phyloP scores from a whole-genome alignment of 2,329 filamentous ascomycete genomes.

The Penicillium sp. region DNA sequence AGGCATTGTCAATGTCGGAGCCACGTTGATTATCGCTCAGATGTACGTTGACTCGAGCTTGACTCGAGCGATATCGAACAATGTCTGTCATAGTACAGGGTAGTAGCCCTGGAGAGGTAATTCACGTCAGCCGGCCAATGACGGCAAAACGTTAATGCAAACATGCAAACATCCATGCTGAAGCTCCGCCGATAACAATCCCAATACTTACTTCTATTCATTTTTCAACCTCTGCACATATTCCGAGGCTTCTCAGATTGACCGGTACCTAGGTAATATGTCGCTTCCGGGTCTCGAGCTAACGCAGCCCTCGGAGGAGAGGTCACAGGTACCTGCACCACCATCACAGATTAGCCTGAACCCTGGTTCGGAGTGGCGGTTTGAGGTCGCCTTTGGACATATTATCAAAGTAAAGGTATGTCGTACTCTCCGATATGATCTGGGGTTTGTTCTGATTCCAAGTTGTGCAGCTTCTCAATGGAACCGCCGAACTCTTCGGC shows the following conservation, averaged over 20 bases:
- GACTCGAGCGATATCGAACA: not conserved
- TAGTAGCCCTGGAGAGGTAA: no score
- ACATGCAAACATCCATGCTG: not conserved
- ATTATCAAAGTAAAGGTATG: conserved; percentile 48
- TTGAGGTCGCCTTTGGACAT: conserved; percentile 55
- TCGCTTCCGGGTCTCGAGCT: conserved; percentile 67
- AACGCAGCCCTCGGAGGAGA: conserved; percentile 51
- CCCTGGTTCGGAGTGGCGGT: conserved; percentile 67
- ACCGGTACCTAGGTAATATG: conserved; percentile 41
- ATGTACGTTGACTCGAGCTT: not conserved
- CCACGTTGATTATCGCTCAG: not conserved
- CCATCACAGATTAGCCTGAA: conserved; percentile 47
- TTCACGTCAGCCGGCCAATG: not conserved
- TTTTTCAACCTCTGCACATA: not conserved
- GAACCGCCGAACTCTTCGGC: conserved; percentile 87
- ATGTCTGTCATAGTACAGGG: not conserved
- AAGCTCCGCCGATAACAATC: conserved; percentile 2
- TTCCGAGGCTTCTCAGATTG: not conserved
- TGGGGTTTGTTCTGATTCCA: conserved; percentile 2
- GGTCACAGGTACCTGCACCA: conserved; percentile 30
- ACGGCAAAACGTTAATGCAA: not conserved
- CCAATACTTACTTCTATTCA: not conserved
- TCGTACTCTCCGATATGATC: not conserved
- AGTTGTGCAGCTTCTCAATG: conserved; percentile 54
- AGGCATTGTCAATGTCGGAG: not conserved